Base-by-base conservation (phyloP, 495 filamentous ascomycete species). In the Podospora tetraspora region DNA sequence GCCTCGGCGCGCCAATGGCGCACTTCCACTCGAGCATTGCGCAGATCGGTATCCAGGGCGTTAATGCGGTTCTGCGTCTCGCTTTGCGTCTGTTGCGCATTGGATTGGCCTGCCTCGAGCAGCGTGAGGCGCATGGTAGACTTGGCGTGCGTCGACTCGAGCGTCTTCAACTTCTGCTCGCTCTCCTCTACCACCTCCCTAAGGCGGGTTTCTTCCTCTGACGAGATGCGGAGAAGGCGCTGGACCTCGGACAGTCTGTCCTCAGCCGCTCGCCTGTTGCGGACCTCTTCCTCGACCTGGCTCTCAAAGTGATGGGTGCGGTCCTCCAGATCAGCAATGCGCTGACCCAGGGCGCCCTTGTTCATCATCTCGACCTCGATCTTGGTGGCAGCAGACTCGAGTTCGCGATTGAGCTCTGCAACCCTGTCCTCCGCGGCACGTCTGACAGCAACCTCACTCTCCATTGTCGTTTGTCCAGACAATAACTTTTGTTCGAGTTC, bases 221-320 rank as follows among this genome's bases (percentile, higher is more conserved):
- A 81, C 57, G 84, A 82, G 69, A 89, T 84, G 68, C 88, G 87
- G 7, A 95, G 82, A 21, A 90, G 83, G 66, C 86, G 84, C 75
- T 92, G 87, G 29, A 88, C 83, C 72, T 95, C 90, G 52, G 85
- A 83, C 27, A 93, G 81, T 63, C 87, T 87, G 73, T 94, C 91
- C 73, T 94, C 90, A 3, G 89, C 87, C 10, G 86, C 85, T 60
- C 88, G 84, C 61, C 92, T 87, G 59, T 76, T 78, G 59, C 87
- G 85, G 68, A 88, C 81, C 71, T 95, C 92, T 32, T 86, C 80
- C 67, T 84, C 81, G 0, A 76, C 77, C 61, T 78, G 76, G 19
- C 63, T 70, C 62, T 85, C 84, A 7, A 81, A 79, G 43, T 74
- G 70, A 32, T 74, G 75, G 59, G 80, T 74, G 61, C 78, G 76